Conservation (phyloP, 2,329 filamentous ascomycete species). For the Fusarium robinianum region DNA sequence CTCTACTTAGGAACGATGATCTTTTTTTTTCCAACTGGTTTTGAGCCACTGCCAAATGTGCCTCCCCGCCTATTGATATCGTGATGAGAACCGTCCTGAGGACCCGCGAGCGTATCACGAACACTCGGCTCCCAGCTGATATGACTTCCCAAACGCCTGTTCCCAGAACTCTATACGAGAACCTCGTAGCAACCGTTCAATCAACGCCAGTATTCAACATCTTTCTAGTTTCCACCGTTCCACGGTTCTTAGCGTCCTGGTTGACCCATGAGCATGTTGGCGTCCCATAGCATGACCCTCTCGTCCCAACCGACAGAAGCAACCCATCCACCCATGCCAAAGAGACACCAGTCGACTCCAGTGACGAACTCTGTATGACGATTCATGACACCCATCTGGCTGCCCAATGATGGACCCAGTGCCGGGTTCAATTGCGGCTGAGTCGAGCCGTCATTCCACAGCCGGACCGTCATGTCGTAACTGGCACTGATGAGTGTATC, state of each 20-base stretch:
- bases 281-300: slow-evolving; percentile 88
- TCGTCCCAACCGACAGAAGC: slow-evolving; percentile 96
- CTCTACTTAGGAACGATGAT: slow-evolving; percentile 36
- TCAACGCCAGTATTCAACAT: slow-evolving; percentile 26
- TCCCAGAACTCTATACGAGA: background rate
- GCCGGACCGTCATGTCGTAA: slow-evolving; percentile 96
- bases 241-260: slow-evolving; percentile 28
- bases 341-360: slow-evolving; percentile 97
- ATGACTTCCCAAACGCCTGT: background rate
- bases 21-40: slow-evolving; percentile 15
- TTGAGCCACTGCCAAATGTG: no score
- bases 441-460: slow-evolving; percentile 79
- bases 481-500: slow-evolving; percentile 86
- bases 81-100: no score
- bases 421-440: slow-evolving; percentile 44
- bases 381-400: slow-evolving; percentile 85
- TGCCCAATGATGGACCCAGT: slow-evolving; percentile 56
- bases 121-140: background rate
- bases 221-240: background rate
- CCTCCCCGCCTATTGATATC: no score
- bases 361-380: slow-evolving; percentile 94
- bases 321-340: slow-evolving; percentile 94
- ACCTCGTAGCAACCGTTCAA: slow-evolving; percentile 10
- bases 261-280: slow-evolving; percentile 55
- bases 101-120: background rate